A percentile compares a stretch with the other conserved stretches of the same genome.
These are phyloP conservation scores for Leishmania braziliensis DNA, from an alignment of 208 protist genomes.

Conservation along the genomic window DNA sequence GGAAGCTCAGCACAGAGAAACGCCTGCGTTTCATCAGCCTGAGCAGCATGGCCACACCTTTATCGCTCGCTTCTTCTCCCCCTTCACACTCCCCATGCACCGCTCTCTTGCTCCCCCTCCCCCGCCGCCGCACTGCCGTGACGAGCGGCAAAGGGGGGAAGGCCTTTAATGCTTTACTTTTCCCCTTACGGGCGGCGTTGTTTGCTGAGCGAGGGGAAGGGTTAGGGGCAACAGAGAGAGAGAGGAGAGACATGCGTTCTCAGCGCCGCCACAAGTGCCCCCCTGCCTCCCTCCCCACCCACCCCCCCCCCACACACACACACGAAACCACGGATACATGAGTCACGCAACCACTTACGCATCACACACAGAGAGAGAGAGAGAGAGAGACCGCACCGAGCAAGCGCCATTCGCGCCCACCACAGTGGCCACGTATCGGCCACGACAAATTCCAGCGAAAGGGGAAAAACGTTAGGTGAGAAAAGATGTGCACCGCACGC, in stretches of 20 bases:
- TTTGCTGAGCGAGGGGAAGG: neutral
- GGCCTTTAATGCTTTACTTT: too few species aligned
- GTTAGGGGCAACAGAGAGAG: neutral
- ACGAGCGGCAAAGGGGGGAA: neutral
- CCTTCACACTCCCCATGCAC: too few species aligned
- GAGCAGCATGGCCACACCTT: neutral
- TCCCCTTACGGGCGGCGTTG: too few species aligned
- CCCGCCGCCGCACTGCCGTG: neutral
- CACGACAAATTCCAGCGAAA: too few species aligned
- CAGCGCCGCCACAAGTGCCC: neutral
- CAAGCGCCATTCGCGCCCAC: too few species aligned
- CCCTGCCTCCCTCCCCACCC: too few species aligned
- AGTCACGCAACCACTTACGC: neutral
- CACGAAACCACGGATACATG: neutral
- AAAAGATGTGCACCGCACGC: too few species aligned
- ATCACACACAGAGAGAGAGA: neutral
- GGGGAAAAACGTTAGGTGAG: too few species aligned
- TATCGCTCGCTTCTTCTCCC: neutral
- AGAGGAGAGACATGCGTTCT: neutral
- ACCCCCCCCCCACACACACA: neutral
- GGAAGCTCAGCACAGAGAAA: neutral
- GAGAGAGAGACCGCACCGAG: neutral
- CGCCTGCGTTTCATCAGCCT: neutral
- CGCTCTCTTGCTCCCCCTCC: too few species aligned
- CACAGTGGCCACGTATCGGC: too few species aligned